These are phyloP conservation scores for Chondrus crispus DNA, from an alignment of 23 red algal genomes.

Conservation along the genomic window DNA sequence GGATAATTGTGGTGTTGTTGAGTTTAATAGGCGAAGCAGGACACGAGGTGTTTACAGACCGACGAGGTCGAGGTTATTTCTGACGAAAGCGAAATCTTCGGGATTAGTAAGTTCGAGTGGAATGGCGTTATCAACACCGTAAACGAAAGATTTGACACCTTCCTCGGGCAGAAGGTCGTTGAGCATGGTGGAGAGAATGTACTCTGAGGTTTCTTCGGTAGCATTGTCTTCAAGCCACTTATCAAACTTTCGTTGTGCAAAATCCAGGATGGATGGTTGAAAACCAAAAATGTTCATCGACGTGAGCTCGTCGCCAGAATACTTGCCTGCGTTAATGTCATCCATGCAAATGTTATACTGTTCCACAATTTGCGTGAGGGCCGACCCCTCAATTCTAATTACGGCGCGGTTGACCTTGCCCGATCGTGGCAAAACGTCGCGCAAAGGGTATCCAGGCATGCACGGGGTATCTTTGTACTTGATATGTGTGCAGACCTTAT, in stretches of 20 bases:
- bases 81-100: conserved; percentile 85
- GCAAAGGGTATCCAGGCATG: conserved; percentile 87
- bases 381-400: conserved; percentile 48
- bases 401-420: conserved; percentile 84
- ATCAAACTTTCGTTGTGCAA: conserved; percentile 66
- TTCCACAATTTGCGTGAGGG: conserved; percentile 77
- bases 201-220: conserved; percentile 58
- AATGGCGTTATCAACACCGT: conserved; percentile 60
- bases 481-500: conserved; percentile 65
- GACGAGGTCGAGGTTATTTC: conserved; percentile 83
- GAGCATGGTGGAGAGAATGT: conserved; percentile 96
- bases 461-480: conserved; percentile 46
- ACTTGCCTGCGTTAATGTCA: conserved; percentile 69
- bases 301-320: conserved; percentile 86
- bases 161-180: conserved; percentile 84
- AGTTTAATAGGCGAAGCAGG: no score
- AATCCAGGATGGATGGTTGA: conserved; percentile 45
- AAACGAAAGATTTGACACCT: conserved; percentile 51
- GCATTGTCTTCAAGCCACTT: conserved; percentile 41
- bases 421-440: conserved; percentile 72
- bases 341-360: conserved; percentile 83
- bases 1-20: no score
- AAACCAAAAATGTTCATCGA: conserved; percentile 96
- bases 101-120: conserved; percentile 94
- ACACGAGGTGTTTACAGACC: conserved; percentile 51